Evolutionary conservation across 306 rosid genomes (phyloP), one percentile per base, ranked within the genome.

Genomic region (Cucurbita argyrosperma): DNA sequence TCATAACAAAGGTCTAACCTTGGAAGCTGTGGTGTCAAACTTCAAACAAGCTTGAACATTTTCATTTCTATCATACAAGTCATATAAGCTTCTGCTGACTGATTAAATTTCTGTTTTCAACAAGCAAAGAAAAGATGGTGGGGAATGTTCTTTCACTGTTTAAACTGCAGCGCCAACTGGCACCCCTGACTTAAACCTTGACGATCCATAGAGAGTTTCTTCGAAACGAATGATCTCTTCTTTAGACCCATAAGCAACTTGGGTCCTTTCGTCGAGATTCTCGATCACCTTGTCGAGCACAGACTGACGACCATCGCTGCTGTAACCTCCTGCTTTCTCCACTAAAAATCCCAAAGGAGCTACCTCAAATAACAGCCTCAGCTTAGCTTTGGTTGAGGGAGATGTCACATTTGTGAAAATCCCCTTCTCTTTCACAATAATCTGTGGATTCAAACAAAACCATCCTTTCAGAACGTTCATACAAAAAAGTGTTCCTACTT

Each of bases 221-320:
- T 95, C 99, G n/a, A 95, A 91, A 60, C 99, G 82, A 70, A 89
- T 87, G 72, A 95, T 87, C 89, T 95, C 99, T 8, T 91, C 79
- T 81, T 89, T 91, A 30, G 99, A 95, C 49, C 99, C 99, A 70
- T 88, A 95, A 21, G 99, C 99, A 49, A 95, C 99, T 78, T 95
- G 99, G 77, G 96, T 91, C 79, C 99, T 86, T 6, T 91, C 99
- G 26, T 95, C 99, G 52, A 95, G 82, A 59, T 74, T 91, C 6
- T 5, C 72, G 45, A 95, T 81, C 74, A 91, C 92, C 80, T 89
- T 89, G 85, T 94, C 97, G 18, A 94, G 90, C 52, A 94, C 96
- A 52, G 99, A 95, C 59, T 70, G 80, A 5, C 79, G 79, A 2
- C 99, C 99, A 71, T 95, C 97, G 65, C 97, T 95, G 80, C 99